These are phyloP conservation scores for Corinectria fuckeliana DNA, from an alignment of 2,329 filamentous ascomycete species.

Conservation along the genomic window DNA sequence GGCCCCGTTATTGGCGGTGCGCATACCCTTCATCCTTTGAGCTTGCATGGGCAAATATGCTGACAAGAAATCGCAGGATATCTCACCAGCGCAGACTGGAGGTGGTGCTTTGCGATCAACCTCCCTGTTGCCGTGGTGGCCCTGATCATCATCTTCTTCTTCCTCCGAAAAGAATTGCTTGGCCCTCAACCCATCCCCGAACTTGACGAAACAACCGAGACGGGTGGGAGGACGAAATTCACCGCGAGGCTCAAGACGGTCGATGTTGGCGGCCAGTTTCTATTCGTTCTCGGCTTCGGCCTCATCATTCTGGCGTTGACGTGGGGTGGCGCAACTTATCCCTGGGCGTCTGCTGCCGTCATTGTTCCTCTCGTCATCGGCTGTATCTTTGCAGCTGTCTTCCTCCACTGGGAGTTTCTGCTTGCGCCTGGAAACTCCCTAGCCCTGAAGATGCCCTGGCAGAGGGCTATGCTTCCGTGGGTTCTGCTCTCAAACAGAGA, in stretches of 20 bases:
- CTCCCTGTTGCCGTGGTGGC: constrained; percentile 61
- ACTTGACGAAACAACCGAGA: constrained; percentile 48
- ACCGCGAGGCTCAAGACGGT: constrained; percentile 57
- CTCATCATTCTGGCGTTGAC: constrained; percentile 61
- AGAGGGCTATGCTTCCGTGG: constrained; percentile 70
- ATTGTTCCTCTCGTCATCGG: constrained; percentile 57
- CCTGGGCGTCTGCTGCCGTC: constrained; percentile 58
- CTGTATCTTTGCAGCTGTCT: constrained; percentile 46
- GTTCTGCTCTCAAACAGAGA: constrained; percentile 63
- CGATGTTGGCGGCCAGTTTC: constrained; percentile 61
- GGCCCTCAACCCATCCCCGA: constrained; percentile 57
- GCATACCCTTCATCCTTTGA: not conserved
- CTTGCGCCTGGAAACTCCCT: constrained; percentile 58
- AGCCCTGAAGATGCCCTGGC: constrained; percentile 55
- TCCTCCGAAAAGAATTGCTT: constrained; percentile 65
- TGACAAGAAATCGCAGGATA: constrained; percentile 44
- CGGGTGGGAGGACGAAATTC: constrained; percentile 44
- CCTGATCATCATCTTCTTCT: constrained; percentile 59
- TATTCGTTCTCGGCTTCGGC: constrained; percentile 62
- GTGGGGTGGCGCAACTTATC: constrained; percentile 61
- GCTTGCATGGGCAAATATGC: not conserved
- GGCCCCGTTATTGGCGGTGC: constrained; percentile 66
- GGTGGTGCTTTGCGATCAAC: constrained; percentile 71
- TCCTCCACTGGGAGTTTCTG: constrained; percentile 60
- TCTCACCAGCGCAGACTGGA: constrained; percentile 62